These are phyloP conservation scores for Cyclotella kingstonii DNA, from an alignment of 108 stramenopile species.

Conservation along the genomic window DNA sequence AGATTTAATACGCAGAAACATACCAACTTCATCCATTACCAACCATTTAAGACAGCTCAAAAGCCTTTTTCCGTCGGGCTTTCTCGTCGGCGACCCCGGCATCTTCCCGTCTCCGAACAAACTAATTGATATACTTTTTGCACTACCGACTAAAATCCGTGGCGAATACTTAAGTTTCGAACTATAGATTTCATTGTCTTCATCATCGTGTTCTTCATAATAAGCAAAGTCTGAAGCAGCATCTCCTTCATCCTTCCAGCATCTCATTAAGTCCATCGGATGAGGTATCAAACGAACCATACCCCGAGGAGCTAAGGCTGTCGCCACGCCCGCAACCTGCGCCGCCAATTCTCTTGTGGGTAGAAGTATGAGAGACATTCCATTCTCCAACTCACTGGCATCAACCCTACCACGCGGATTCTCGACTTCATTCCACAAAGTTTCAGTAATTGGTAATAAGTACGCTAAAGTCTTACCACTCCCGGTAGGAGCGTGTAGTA, in stretches of 20 bases:
- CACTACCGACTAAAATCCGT: conserved; percentile 75
- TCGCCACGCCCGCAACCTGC: conserved; percentile 87
- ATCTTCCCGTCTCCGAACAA: conserved; percentile 71
- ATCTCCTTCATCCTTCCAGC: conserved; percentile 27
- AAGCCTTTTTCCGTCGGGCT: conserved; percentile 74
- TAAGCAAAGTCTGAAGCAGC: conserved; percentile 45
- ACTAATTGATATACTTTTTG: conserved; percentile 68
- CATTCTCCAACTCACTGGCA: conserved; percentile 28
- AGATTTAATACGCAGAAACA: background rate
- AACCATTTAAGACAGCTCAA: conserved; percentile 56
- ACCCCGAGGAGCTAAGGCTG: conserved; percentile 82
- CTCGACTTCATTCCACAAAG: conserved; percentile 59
- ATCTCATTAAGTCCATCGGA: conserved; percentile 71
- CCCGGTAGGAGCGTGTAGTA: conserved; percentile 83
- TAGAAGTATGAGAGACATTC: conserved; percentile 75
- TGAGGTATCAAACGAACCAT: conserved; percentile 73
- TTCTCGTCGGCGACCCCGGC: conserved; percentile 77
- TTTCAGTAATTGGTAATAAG: conserved; percentile 80
- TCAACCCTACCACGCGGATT: conserved; percentile 18
- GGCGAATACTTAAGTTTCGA: conserved; percentile 33
- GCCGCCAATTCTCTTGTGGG: conserved; percentile 94
- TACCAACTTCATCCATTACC: conserved; percentile 81
- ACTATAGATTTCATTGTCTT: conserved; percentile 9
- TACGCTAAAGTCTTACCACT: conserved; percentile 84
- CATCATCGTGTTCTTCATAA: conserved; percentile 34